Base-by-base conservation (phyloP, 192 early-diverging fungal species). In the Rhizoclosmatium sp. region DNA sequence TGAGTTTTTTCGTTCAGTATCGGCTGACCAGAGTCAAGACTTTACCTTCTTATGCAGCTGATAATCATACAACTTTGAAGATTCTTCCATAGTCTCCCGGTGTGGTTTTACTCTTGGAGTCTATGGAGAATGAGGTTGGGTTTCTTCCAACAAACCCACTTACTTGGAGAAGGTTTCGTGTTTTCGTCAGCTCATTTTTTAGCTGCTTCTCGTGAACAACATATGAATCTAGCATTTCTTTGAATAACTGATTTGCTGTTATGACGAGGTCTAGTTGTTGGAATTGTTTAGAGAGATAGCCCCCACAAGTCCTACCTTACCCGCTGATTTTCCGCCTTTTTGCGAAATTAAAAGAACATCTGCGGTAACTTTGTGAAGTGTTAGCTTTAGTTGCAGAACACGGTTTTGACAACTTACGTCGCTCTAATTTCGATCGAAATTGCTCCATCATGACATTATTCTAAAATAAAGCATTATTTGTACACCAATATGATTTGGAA, bases 181-280 rank as follows among this genome's bases (percentile, higher is more conserved):
- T 12, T 12, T 64, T 40, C 4, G 2, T 39, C 10, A 75, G 58
- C 39, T 75, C 72, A 54, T 59, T 56, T 21, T 75, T 44, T 1
- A 75, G 59, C 58, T 75, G 72, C 45, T 75, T 75, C 62, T 75
- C 72, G 5, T 75, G 72, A 2, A 23, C 12, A 46, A 45, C 40
- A 62, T 75, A 75, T 2, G 72, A 64, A 12, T 64, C 72, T 1
- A 75, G 59, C 58, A 64, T 75, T 46, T 75, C 59, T 21, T 75
- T 75, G n/a, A 75, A 75, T 10, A 75, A 23, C 44, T 75, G 72
- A 16, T 64, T 75, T 14, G 72, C 41, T 10, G 45, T 45, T 19
- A 44, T n/a, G 42, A 40, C 40, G 2, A 46, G 14, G 46, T 75
- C 72, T 75, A 56, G 66, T 0, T 0, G 65, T 16, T 21, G 42